Evolutionary conservation across 2,329 filamentous ascomycete genomes (phyloP).

Genomic region (Verticillium longisporum): DNA sequence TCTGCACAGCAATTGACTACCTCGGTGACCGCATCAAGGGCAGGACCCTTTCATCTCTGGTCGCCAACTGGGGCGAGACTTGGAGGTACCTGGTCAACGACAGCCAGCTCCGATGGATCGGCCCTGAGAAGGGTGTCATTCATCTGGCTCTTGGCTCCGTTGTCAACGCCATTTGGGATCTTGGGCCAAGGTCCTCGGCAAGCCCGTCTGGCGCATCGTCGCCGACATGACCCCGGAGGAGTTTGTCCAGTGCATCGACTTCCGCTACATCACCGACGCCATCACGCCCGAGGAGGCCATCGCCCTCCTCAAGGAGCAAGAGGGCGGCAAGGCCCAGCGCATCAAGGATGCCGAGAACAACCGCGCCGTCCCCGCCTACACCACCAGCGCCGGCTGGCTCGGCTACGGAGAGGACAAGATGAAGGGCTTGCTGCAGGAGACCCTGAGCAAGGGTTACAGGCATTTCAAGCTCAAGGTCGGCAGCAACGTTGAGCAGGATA

Average conservation of each 20-base stretch:
- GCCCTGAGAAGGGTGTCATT: constrained; percentile 89
- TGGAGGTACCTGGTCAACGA: constrained; percentile 91
- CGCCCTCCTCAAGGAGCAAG: constrained; percentile 57
- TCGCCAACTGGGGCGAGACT: constrained; percentile 76
- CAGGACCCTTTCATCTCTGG: constrained; percentile 69
- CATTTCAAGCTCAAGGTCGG: constrained; percentile 94
- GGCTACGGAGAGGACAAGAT: constrained; percentile 86
- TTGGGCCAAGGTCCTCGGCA: constrained; percentile 84
- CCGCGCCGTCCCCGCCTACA: constrained; percentile 81
- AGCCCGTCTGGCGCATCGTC: constrained; percentile 87
- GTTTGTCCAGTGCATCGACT: constrained; percentile 83
- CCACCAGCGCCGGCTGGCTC: constrained; percentile 86
- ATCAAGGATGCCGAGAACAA: constrained; percentile 67
- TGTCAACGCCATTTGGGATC: constrained; percentile 88
- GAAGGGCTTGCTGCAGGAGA: constrained; percentile 66
- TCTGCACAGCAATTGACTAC: constrained; percentile 76
- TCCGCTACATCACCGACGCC: constrained; percentile 92
- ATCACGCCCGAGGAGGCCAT: constrained; percentile 80
- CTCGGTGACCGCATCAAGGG: constrained; percentile 70
- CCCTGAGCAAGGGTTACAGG: constrained; percentile 66
- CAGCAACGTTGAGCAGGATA: constrained; percentile 64
- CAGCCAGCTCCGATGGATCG: constrained; percentile 88
- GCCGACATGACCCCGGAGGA: constrained; percentile 86
- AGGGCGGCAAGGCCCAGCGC: constrained; percentile 62
- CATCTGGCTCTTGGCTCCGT: constrained; percentile 85